phyloP scores from a whole-genome alignment of 2,329 filamentous ascomycete species.

The Aspergillus oerlinghausenensis region DNA sequence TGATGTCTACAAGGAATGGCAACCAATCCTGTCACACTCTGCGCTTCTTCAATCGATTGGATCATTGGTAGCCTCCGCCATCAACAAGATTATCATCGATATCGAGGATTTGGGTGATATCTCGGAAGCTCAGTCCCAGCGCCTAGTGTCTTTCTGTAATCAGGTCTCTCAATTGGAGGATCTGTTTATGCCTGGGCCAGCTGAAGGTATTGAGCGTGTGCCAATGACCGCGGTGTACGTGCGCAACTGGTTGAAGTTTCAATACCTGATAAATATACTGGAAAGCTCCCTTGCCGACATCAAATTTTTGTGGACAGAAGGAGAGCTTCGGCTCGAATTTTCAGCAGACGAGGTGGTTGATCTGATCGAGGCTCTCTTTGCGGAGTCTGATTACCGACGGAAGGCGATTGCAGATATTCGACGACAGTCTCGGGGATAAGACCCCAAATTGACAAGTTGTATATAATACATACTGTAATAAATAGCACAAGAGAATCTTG shows the following conservation, averaged over 20 bases:
- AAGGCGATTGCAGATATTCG: slow-evolving; percentile 56
- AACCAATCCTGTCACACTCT: slow-evolving; percentile 54
- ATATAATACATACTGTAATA: not conserved
- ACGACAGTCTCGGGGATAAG: slow-evolving; percentile 24
- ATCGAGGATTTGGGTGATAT: slow-evolving; percentile 62
- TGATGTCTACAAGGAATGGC: slow-evolving; percentile 54
- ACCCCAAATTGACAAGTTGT: not conserved
- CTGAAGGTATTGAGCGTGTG: slow-evolving; percentile 32
- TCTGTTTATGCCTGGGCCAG: slow-evolving; percentile 49
- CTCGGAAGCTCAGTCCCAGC: slow-evolving; percentile 57
- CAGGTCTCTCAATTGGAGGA: slow-evolving; percentile 52
- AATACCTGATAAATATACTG: slow-evolving; percentile 60
- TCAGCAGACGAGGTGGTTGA: slow-evolving; percentile 58
- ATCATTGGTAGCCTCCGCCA: slow-evolving; percentile 53
- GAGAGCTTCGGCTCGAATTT: slow-evolving; percentile 61
- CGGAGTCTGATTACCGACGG: slow-evolving; percentile 56
- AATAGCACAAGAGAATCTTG: not conserved
- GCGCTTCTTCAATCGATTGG: slow-evolving; percentile 60
- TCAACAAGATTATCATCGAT: slow-evolving; percentile 57
- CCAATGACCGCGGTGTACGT: slow-evolving; percentile 59
- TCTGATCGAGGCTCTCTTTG: slow-evolving; percentile 60
- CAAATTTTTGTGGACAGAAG: slow-evolving; percentile 61
- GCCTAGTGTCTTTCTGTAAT: slow-evolving; percentile 55
- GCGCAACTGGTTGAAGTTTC: slow-evolving; percentile 61
- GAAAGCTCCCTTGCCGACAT: slow-evolving; percentile 62